A percentile compares a stretch with the other conserved stretches of the same genome.
Evolutionary conservation across 23 red algal species (phyloP).

Genomic region (Chondrus crispus): DNA sequence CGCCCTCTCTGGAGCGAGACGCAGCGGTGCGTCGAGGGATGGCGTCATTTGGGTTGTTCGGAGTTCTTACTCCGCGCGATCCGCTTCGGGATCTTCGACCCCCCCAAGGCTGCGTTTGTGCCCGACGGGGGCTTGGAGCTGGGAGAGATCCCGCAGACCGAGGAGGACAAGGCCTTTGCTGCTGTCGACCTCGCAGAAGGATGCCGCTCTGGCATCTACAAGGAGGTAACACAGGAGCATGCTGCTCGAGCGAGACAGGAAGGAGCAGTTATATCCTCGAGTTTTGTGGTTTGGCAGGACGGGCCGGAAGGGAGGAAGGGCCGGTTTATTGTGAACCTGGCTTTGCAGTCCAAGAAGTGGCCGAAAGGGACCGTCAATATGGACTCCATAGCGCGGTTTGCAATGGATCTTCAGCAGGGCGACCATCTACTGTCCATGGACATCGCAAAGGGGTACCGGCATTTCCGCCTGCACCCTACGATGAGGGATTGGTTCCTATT

Average conservation of each 20-base stretch:
- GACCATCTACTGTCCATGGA: background rate
- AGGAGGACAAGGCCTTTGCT: background rate
- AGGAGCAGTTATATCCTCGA: background rate
- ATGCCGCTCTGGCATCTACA: background rate
- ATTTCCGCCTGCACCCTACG: background rate
- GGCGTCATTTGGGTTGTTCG: background rate
- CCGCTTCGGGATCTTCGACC: background rate
- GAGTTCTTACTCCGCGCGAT: background rate
- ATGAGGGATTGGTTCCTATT: constrained; percentile 42
- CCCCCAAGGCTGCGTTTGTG: background rate
- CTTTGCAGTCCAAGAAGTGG: constrained; percentile 19
- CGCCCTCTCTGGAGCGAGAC: background rate
- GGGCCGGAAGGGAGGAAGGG: background rate
- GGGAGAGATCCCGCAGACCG: background rate
- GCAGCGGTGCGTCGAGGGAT: background rate
- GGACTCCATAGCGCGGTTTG: background rate
- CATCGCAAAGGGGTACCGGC: background rate
- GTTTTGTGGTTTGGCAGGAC: background rate
- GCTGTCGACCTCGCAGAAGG: background rate
- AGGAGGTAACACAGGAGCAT: background rate
- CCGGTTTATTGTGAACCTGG: background rate
- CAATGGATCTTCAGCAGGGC: background rate
- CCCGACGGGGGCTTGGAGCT: background rate
- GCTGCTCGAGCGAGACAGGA: background rate
- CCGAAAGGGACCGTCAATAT: constrained; percentile 19